phyloP scores from a whole-genome alignment of 2,329 filamentous ascomycete species.

The Penicillium olsonii region DNA sequence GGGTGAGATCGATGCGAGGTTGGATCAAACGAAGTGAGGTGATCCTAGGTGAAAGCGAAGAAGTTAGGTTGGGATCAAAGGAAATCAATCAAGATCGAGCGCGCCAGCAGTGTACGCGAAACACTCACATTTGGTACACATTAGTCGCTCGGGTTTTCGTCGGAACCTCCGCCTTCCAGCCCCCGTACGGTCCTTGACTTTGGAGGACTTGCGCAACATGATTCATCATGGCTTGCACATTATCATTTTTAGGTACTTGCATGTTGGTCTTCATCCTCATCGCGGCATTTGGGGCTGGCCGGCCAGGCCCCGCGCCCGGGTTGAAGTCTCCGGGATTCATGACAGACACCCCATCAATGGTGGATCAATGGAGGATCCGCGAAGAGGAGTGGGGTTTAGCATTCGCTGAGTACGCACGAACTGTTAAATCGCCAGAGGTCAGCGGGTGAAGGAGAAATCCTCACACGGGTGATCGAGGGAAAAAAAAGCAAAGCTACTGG shows the following conservation, averaged over 20 bases:
- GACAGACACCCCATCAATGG: conserved; percentile 40
- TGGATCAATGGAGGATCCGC: conserved; percentile 39
- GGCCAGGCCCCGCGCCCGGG: conserved; percentile 36
- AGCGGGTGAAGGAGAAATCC: conserved; percentile 1
- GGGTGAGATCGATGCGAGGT: conserved; percentile 41
- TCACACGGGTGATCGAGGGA: conserved; percentile 14
- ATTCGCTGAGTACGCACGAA: conserved; percentile 32
- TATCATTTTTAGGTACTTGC: conserved; percentile 37
- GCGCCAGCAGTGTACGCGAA: not conserved
- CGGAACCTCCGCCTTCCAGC: conserved; percentile 47
- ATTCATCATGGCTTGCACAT: conserved; percentile 38
- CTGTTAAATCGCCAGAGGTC: conserved; percentile 1
- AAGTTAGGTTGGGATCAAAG: conserved; percentile 8
- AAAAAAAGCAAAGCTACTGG: conserved; percentile 19
- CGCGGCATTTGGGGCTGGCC: conserved; percentile 7
- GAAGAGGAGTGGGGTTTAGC: conserved; percentile 34
- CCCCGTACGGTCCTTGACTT: conserved; percentile 44
- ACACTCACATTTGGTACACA: conserved; percentile 47
- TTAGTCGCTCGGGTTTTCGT: conserved; percentile 43
- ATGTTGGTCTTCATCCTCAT: conserved; percentile 33
- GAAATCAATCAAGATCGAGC: not conserved
- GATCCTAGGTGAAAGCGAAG: conserved; percentile 33
- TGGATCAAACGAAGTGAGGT: conserved; percentile 49
- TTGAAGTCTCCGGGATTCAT: conserved; percentile 48
- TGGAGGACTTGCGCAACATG: conserved; percentile 44